phyloP scores from a whole-genome alignment of 164 flowering plant genomes.

The Macadamia tetraphylla region DNA sequence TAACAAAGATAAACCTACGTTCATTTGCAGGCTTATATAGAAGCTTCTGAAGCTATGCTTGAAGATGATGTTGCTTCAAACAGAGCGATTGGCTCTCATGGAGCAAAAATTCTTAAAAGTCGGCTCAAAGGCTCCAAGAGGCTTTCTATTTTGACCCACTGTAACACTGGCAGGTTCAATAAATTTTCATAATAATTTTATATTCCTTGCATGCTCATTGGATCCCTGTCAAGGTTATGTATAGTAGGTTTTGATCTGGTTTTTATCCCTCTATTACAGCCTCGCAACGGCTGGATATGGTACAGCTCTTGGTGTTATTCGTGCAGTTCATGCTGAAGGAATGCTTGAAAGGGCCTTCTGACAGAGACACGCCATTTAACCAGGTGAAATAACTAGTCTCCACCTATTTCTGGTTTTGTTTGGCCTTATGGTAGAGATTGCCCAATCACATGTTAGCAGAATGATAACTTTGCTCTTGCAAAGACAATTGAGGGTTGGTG shows the following conservation, averaged over 20 bases:
- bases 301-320: slow-evolving; percentile 94
- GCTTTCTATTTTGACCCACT: slow-evolving; percentile 81
- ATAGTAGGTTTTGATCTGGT: background rate
- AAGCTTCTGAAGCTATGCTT: slow-evolving; percentile 93
- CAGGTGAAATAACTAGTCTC: slow-evolving; percentile 46
- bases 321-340: slow-evolving; percentile 71
- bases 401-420: slow-evolving; percentile 6
- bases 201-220: background rate
- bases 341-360: slow-evolving; percentile 79
- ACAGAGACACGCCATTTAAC: slow-evolving; percentile 98
- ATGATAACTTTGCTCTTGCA: background rate
- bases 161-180: slow-evolving; percentile 95
- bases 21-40: slow-evolving; percentile 56
- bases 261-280: slow-evolving; percentile 25
- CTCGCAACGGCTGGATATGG: slow-evolving; percentile 99
- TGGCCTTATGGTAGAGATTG: background rate
- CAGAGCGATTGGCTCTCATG: slow-evolving; percentile 87
- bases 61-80: slow-evolving; percentile 88
- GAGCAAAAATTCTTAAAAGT: slow-evolving; percentile 50
- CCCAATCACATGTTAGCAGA: background rate
- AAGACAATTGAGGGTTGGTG: background rate
- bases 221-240: slow-evolving; percentile 1
- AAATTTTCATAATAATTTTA: background rate
- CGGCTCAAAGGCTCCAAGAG: slow-evolving; percentile 30
- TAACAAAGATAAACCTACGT: background rate